Evolutionary conservation across 495 filamentous ascomycete species (phyloP), one percentile per base, ranked within the genome.

Genomic region (Aspergillus nanangensis): DNA sequence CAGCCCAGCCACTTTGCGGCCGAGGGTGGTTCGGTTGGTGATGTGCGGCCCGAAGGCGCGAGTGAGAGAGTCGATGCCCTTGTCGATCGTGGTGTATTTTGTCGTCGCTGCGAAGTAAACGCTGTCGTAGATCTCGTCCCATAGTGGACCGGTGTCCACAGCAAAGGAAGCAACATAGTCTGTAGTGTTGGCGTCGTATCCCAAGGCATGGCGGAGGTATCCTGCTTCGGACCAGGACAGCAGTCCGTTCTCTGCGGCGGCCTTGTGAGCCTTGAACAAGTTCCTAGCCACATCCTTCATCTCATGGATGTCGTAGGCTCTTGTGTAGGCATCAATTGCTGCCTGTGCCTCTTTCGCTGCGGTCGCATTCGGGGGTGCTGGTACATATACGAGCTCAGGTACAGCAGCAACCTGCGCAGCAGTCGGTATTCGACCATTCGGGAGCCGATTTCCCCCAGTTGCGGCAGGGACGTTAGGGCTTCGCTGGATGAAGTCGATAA

Each of bases 401-500:
- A 70, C 58, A 17, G 60, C 66, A 11, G 43, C 41, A 8, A 73
- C 53, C 34, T 73, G 54, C 2, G 65, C 61, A 5, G 46, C 55
- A 47, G 60, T 74, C 8, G 57, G 67, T 10, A 69, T 72, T 27
- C 56, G 76, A 38, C 63, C 78, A 56, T 66, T 65, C 3, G 55
- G 70, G 50, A 81, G 60, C 40, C 77, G 77, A 50, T 76, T 66
- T 0, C 80, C 79, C 14, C 75, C 67, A 21, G 70, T 52, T 45
- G 78, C 64, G 9, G 71, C 65, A 4, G 79, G 67, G 0, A 72
- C 62, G 45, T 86, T 86, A 3, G 61, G 57, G 35, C 60, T 74
- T 14, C 51, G 68, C 52, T 87, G 78, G 31, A 86, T 84, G 48
- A 87, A 88, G 37, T 85, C 76, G 27, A 88, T 84, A 47, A 87